These are phyloP conservation scores for Fragaria iinumae DNA, from an alignment of 306 rosid species.

Conservation along the genomic window DNA sequence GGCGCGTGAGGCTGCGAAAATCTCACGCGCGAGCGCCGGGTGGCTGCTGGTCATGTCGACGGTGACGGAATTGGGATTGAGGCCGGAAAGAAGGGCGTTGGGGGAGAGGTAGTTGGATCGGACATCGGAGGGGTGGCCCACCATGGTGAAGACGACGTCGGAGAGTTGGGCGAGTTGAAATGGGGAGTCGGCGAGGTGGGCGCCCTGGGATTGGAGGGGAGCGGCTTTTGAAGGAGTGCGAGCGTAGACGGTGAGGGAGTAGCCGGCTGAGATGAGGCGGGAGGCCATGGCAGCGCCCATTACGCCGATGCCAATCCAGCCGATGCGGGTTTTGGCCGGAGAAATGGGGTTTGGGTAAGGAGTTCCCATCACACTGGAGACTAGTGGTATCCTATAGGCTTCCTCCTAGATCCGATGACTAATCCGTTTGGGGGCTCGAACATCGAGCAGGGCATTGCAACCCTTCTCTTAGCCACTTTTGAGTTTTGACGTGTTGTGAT, in stretches of 20 bases:
- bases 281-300: slow-evolving; percentile 88
- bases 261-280: slow-evolving; percentile 72
- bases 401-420: too few relatives aligned
- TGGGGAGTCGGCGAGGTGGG: slow-evolving; percentile 42
- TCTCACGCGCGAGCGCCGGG: slow-evolving; percentile 66
- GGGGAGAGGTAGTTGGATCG: background rate
- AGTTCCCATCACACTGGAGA: slow-evolving; percentile 22
- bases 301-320: slow-evolving; percentile 82
- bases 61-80: slow-evolving; percentile 44
- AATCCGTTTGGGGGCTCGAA: too few relatives aligned
- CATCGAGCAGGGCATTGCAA: too few relatives aligned
- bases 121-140: slow-evolving; percentile 76
- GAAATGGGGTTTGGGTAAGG: slow-evolving; percentile 56
- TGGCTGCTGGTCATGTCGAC: slow-evolving; percentile 76
- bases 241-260: slow-evolving; percentile 65
- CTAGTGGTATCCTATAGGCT: background rate
- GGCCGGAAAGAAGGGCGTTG: slow-evolving; percentile 22
- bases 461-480: too few relatives aligned
- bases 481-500: too few relatives aligned
- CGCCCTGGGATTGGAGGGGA: slow-evolving; percentile 56
- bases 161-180: slow-evolving; percentile 39
- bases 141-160: slow-evolving; percentile 70
- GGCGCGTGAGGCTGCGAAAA: slow-evolving; percentile 37
- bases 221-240: slow-evolving; percentile 64
- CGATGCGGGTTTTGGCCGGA: slow-evolving; percentile 53